Evolutionary conservation across 352 stramenopile genomes (phyloP).

Genomic region (Phytophthora quininea): DNA sequence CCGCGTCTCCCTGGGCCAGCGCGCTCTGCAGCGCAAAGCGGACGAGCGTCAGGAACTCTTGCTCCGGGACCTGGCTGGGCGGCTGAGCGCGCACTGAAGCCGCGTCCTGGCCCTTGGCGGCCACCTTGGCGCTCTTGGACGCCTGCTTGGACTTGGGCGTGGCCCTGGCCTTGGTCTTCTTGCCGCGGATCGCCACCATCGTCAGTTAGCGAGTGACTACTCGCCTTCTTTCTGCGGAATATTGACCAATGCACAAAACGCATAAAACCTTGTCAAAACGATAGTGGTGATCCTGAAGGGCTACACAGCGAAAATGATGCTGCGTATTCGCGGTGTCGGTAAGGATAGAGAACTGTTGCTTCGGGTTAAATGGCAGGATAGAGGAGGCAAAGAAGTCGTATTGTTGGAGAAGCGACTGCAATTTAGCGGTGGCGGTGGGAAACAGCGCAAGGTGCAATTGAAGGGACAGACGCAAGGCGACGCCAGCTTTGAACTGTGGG

Average conservation of each 20-base stretch:
- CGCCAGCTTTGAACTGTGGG: constrained; percentile 28
- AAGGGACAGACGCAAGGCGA: background rate
- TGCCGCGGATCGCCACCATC: constrained; percentile 79
- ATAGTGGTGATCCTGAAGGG: no score
- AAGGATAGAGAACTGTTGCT: background rate
- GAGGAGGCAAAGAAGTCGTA: constrained; percentile 1
- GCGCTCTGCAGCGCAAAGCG: constrained; percentile 54
- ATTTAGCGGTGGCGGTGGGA: constrained; percentile 6
- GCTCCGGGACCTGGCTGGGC: constrained; percentile 36
- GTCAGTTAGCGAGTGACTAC: constrained; percentile 9
- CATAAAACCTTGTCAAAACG: no score
- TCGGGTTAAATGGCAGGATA: background rate
- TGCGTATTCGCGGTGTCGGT: background rate
- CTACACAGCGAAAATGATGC: no score
- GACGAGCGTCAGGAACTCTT: constrained; percentile 57
- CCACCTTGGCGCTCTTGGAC: constrained; percentile 31
- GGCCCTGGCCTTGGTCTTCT: constrained; percentile 76
- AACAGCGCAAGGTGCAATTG: constrained; percentile 7
- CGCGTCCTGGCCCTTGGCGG: constrained; percentile 29
- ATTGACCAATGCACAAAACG: constrained; percentile 7
- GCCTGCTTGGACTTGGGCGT: constrained; percentile 62
- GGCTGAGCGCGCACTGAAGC: constrained; percentile 18
- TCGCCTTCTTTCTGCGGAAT: constrained; percentile 7
- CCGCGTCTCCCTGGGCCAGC: constrained; percentile 32
- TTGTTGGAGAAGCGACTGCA: constrained; percentile 23